Percentiles rank a stretch among this genome's conserved stretches.
These are phyloP conservation scores for Citrus australasica DNA, from an alignment of 345 rosid species.

Conservation along the genomic window DNA sequence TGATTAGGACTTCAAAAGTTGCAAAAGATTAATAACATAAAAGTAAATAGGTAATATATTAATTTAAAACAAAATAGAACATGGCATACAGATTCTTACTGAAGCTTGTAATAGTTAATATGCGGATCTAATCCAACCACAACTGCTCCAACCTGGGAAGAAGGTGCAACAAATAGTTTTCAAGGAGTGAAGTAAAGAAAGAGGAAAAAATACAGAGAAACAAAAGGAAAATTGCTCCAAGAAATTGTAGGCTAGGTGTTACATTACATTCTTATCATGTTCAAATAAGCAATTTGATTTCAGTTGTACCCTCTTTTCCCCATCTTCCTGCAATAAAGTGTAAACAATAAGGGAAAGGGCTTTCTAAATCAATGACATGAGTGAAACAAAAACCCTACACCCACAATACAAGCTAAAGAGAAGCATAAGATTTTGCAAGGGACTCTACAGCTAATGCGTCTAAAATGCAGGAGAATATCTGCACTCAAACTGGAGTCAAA, in stretches of 20 bases:
- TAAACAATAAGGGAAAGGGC: not conserved
- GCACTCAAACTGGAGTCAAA: not conserved
- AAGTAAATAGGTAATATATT: not conserved
- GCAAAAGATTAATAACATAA: not conserved
- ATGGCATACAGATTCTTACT: conserved; percentile 44
- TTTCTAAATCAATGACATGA: not conserved
- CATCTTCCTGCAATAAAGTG: conserved; percentile 65
- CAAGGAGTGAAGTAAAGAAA: conserved; percentile 6
- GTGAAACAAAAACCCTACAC: not conserved
- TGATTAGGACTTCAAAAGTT: not conserved
- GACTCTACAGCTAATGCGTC: not conserved
- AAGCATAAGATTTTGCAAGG: not conserved
- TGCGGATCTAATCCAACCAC: conserved; percentile 81
- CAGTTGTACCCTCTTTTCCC: conserved; percentile 59
- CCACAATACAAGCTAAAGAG: not conserved
- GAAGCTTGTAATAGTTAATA: conserved; percentile 92
- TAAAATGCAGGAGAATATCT: not conserved
- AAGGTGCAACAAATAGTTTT: conserved; percentile 19
- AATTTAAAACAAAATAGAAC: conserved; percentile 1
- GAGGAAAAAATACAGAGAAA: not conserved
- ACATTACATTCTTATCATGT: conserved; percentile 73
- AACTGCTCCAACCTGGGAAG: conserved; percentile 90
- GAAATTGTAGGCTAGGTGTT: conserved; percentile 19
- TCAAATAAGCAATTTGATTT: conserved; percentile 56
- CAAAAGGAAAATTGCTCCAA: not conserved